These are phyloP conservation scores for Begonia loranthoides DNA, from an alignment of 306 rosid species.

Conservation along the genomic window DNA sequence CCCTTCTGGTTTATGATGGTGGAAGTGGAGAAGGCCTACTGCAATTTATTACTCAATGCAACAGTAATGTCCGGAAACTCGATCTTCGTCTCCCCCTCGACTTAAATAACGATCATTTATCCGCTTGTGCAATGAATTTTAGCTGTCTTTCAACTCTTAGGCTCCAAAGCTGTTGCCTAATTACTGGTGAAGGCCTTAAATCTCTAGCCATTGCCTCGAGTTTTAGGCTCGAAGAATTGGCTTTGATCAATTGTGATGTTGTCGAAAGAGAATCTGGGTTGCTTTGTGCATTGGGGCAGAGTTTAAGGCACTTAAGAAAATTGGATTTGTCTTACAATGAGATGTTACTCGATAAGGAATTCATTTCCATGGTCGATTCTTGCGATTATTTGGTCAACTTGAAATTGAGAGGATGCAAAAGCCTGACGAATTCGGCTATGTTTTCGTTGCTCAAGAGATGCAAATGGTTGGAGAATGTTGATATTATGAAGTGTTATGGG, in stretches of 20 bases:
- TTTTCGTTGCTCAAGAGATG: conserved; percentile 41
- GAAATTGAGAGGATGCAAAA: conserved; percentile 61
- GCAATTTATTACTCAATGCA: conserved; percentile 28
- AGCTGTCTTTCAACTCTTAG: conserved; percentile 30
- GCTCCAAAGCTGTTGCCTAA: conserved; percentile 77
- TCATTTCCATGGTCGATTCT: conserved; percentile 53
- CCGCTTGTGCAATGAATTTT: conserved; percentile 31
- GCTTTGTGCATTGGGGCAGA: conserved; percentile 70
- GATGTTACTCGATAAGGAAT: conserved; percentile 57
- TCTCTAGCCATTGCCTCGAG: conserved; percentile 30
- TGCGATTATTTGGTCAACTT: conserved; percentile 44
- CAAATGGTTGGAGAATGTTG: conserved; percentile 43
- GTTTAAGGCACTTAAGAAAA: conserved; percentile 45
- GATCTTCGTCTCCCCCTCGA: conserved; percentile 83
- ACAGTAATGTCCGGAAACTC: conserved; percentile 28
- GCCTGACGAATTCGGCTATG: conserved; percentile 31
- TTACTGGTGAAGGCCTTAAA: conserved; percentile 65
- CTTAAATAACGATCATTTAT: conserved; percentile 57
- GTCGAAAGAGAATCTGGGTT: conserved; percentile 74
- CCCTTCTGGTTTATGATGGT: conserved; percentile 73
- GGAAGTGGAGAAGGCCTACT: conserved; percentile 63
- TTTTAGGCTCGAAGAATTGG: conserved; percentile 53
- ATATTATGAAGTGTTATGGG: conserved; percentile 45
- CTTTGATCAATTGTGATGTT: conserved; percentile 68
- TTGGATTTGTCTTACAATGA: conserved; percentile 73